Base-by-base conservation (phyloP, 2,329 filamentous ascomycete species). In the Salinomyces thailandicus region DNA sequence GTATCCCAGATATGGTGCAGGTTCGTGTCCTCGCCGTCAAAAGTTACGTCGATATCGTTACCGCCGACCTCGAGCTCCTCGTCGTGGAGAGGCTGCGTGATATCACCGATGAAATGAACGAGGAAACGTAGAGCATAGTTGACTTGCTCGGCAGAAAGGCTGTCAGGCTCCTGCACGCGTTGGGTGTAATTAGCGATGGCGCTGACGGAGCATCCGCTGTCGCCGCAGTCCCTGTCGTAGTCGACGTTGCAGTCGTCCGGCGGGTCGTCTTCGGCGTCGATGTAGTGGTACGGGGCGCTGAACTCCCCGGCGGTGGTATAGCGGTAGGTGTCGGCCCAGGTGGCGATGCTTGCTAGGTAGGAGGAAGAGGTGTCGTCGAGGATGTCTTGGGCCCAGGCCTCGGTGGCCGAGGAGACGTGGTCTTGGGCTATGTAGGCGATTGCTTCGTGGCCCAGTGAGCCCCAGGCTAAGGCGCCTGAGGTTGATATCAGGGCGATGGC, bases 81-180 rank as follows among this genome's bases (percentile, higher is more conserved):
- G 9, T 68, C 66, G 47, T 75, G 72, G 33, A 93, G 63, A 0
- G 81, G 82, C 52, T 86, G 85, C 0, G 46, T 43, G 35, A 55
- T 52, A 54, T 93, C 85, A 38, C 84, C 73, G 8, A 91, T 61
- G 49, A 73, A 71, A 37, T 62, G 69, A 15, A 73, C 57, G 36
- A 73, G 53, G 55, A 68, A 72, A 38, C 63, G 62, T 14, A 73
- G 49, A 0, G 67, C 67, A 33, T 65, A 61, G 39, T 61, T 59
- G 26, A 57, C 54, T 45, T 65, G 56, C 13, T 39, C 43, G 5
- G 48, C 44, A 31, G 51, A 45, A 22, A 65, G 38, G 15, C 38
- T 37, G 29, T 30, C 41, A 3, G 44, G 48, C 31, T 52, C 43
- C n/a, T 55, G 50, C 0, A 63, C 61, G 22, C 60, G 60, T 8